phyloP scores from a whole-genome alignment of 257 asterid species.

The Fraxinus pennsylvanica region DNA sequence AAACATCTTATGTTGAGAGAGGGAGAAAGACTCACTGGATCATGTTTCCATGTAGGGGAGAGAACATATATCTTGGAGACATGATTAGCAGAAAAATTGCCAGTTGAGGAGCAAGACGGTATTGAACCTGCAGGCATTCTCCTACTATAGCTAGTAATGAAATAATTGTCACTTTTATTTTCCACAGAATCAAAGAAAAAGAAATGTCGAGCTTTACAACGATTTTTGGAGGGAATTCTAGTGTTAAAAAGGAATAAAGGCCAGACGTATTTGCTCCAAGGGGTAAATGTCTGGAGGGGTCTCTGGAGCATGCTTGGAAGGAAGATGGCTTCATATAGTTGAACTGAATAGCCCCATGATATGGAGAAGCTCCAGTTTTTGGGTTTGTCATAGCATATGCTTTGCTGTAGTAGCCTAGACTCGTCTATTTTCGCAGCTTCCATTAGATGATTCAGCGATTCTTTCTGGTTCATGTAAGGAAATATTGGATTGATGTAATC shows the following conservation, averaged over 20 bases:
- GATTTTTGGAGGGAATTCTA: conserved; percentile 27
- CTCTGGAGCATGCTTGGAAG: conserved; percentile 33
- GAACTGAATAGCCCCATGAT: conserved; percentile 42
- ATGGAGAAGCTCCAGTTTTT: conserved; percentile 40
- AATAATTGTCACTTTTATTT: not conserved
- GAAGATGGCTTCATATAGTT: conserved; percentile 31
- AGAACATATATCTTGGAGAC: conserved; percentile 34
- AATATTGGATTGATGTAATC: conserved; percentile 33
- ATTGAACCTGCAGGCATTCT: not conserved
- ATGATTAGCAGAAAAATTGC: conserved; percentile 38
- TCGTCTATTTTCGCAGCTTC: conserved; percentile 26
- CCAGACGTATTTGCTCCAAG: conserved; percentile 27
- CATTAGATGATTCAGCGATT: conserved; percentile 34
- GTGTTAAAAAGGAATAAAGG: conserved; percentile 44
- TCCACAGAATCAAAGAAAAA: conserved; percentile 29
- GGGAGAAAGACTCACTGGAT: conserved; percentile 24
- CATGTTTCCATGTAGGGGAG: conserved; percentile 34
- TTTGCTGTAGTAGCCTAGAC: conserved; percentile 38
- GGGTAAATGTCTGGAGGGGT: conserved; percentile 40
- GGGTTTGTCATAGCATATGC: conserved; percentile 33
- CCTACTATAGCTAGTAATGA: conserved; percentile 26
- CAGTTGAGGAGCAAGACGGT: conserved; percentile 26
- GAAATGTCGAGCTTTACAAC: conserved; percentile 27
- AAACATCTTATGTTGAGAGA: too few species aligned
- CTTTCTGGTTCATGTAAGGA: conserved; percentile 22